Conservation (phyloP, 179 eudicot species). For the Heliamphora pulchella region DNA sequence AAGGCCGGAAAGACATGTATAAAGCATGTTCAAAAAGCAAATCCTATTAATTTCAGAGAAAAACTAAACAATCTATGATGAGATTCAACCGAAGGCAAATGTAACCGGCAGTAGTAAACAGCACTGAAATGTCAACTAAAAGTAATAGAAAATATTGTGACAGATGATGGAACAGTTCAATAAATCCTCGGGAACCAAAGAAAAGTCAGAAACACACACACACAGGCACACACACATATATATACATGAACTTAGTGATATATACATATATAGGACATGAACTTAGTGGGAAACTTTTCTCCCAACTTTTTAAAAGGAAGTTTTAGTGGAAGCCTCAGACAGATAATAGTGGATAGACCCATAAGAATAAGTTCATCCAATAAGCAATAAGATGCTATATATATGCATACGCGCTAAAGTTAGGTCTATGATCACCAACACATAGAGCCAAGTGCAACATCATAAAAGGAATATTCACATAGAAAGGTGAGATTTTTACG, state of each 20-base stretch:
- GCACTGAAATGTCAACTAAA: neutral
- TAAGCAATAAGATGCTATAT: neutral
- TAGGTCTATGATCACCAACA: neutral
- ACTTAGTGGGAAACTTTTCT: neutral
- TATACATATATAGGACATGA: neutral
- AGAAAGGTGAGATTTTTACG: neutral
- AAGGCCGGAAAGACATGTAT: neutral
- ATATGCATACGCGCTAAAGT: neutral
- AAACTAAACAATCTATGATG: neutral
- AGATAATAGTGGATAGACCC: neutral
- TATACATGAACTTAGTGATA: neutral
- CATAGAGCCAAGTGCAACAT: neutral
- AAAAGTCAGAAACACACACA: neutral
- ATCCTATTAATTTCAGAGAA: neutral
- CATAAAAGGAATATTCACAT: conserved; percentile 8
- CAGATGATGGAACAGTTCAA: conserved; percentile 5
- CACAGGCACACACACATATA: no score
- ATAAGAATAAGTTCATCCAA: neutral
- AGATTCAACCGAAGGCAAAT: neutral
- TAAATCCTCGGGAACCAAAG: neutral
- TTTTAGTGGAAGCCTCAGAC: neutral
- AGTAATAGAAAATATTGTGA: conserved; percentile 4
- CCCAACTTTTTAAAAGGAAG: neutral
- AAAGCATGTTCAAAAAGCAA: conserved; percentile 6
- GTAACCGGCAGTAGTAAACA: neutral